Conservation (phyloP, 2,329 filamentous ascomycete genomes). For the Herpotrichia juniperi region DNA sequence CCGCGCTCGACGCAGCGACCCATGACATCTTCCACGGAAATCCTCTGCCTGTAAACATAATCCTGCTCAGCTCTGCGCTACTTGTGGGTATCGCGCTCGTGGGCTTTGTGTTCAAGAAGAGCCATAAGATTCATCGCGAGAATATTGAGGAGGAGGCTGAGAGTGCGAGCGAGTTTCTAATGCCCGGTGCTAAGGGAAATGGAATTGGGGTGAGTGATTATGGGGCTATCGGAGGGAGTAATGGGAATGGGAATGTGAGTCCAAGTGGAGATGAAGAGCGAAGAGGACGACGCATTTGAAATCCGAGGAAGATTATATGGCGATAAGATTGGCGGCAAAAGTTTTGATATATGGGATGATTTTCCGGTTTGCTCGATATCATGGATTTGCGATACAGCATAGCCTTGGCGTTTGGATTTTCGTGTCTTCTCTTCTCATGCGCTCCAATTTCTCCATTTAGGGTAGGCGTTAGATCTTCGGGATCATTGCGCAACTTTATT, state of each 20-base stretch:
- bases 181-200: slow-evolving; percentile 35
- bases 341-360: neutral
- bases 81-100: slow-evolving; percentile 71
- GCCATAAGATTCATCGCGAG: slow-evolving; percentile 47
- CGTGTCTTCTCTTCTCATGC: neutral
- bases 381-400: neutral
- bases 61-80: slow-evolving; percentile 67
- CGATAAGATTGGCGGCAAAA: neutral
- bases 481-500: neutral
- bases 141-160: slow-evolving; percentile 44
- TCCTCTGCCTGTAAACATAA: slow-evolving; percentile 77
- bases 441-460: neutral
- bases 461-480: neutral
- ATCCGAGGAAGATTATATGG: no score
- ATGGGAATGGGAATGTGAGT: slow-evolving; percentile 14
- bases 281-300: neutral
- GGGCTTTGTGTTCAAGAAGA: slow-evolving; percentile 65
- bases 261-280: slow-evolving; percentile 8
- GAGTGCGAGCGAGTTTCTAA: slow-evolving; percentile 40
- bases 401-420: neutral
- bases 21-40: slow-evolving; percentile 74
- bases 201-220: slow-evolving; percentile 24
- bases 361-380: neutral
- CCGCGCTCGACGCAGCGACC: slow-evolving; percentile 77
- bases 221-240: slow-evolving; percentile 22